Conservation (phyloP, 805 yeast species). For the Blastobotrys robertii region DNA sequence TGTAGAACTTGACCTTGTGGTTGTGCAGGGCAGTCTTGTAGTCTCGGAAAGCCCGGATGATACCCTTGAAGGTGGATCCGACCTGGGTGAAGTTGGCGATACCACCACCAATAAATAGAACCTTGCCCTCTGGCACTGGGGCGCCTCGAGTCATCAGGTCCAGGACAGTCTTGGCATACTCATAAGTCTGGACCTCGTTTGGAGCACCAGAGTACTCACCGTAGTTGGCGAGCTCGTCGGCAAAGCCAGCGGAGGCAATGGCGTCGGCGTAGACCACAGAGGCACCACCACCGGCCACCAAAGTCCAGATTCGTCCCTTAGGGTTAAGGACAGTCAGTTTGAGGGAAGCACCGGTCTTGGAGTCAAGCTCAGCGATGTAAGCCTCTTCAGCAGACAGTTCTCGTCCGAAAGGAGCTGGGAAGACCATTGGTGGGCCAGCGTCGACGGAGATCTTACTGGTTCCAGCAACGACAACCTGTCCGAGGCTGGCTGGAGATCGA, state of each 20-base stretch:
- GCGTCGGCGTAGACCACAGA: slow-evolving; percentile 40
- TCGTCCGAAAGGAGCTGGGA: slow-evolving; percentile 41
- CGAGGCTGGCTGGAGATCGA: slow-evolving; percentile 34
- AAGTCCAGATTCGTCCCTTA: slow-evolving; percentile 37
- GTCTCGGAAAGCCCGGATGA: slow-evolving; percentile 38
- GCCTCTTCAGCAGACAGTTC: slow-evolving; percentile 37
- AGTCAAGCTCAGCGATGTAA: slow-evolving; percentile 38
- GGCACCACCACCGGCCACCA: slow-evolving; percentile 41
- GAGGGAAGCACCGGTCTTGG: slow-evolving; percentile 40
- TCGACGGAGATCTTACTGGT: slow-evolving; percentile 26
- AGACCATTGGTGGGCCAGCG: slow-evolving; percentile 39
- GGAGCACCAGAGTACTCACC: slow-evolving; percentile 43
- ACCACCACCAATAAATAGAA: slow-evolving; percentile 38
- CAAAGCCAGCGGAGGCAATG: slow-evolving; percentile 37
- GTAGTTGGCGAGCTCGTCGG: slow-evolving; percentile 36
- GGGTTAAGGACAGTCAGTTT: slow-evolving; percentile 36
- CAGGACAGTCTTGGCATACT: slow-evolving; percentile 38
- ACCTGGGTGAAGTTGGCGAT: slow-evolving; percentile 41
- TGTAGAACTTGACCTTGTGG: slow-evolving; percentile 34
- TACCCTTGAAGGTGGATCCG: slow-evolving; percentile 40
- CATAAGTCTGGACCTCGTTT: slow-evolving; percentile 37
- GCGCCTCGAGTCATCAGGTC: slow-evolving; percentile 37
- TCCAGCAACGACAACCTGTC: slow-evolving; percentile 21
- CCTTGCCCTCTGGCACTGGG: slow-evolving; percentile 32
- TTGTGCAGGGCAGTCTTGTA: slow-evolving; percentile 28